Percentiles rank a stretch among this genome's conserved stretches.
Evolutionary conservation across 768 basidiomycete species (phyloP).

Genomic region (Auricularia sp.): DNA sequence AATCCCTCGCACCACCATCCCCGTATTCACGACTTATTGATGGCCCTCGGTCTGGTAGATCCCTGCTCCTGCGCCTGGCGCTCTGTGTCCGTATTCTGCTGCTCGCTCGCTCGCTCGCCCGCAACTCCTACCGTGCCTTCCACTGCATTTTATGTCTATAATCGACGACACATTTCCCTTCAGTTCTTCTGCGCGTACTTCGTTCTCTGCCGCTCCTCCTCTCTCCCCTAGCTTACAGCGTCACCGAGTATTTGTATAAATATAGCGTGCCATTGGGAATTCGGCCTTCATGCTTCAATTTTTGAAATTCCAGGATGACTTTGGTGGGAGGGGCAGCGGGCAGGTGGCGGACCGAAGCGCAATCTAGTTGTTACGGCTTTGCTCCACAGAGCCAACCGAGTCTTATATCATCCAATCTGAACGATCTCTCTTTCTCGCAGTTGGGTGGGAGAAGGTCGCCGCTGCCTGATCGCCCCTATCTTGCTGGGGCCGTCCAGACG

Average conservation of each 20-base stretch:
- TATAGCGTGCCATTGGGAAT: not conserved
- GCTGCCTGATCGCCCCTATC: too few relatives aligned
- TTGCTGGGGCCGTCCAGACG: too few relatives aligned
- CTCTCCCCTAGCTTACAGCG: not conserved
- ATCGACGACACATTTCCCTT: not conserved
- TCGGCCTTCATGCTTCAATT: not conserved
- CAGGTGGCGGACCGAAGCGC: too few relatives aligned
- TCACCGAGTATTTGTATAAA: not conserved
- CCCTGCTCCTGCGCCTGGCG: not conserved
- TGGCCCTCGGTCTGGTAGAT: not conserved
- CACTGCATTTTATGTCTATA: not conserved
- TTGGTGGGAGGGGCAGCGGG: too few relatives aligned
- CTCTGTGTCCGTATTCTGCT: not conserved
- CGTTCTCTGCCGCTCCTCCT: not conserved
- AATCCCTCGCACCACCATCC: not conserved
- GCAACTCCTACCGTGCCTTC: not conserved
- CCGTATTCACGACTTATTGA: too few relatives aligned
- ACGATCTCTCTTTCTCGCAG: too few relatives aligned
- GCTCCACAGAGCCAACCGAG: too few relatives aligned
- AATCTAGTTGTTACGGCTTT: too few relatives aligned
- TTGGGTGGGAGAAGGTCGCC: too few relatives aligned
- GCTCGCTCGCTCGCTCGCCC: not conserved
- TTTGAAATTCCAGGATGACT: too few relatives aligned
- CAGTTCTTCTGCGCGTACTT: not conserved
- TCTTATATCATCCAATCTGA: too few relatives aligned